phyloP scores from a whole-genome alignment of 768 basidiomycete genomes.

The Russula olivacea region DNA sequence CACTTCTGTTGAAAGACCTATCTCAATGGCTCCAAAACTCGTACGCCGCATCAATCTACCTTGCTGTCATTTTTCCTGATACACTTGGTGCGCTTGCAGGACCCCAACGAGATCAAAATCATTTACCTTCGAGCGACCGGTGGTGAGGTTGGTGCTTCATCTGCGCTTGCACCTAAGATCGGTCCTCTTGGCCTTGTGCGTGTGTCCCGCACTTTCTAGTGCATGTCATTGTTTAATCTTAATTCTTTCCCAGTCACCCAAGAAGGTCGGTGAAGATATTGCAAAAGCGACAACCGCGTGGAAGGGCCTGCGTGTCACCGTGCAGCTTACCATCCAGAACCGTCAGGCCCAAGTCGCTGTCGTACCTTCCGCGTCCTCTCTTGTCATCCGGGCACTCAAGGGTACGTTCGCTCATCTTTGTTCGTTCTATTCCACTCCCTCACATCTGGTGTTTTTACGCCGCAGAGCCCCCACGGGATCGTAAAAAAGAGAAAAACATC shows the following conservation, averaged over 20 bases:
- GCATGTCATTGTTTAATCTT: conserved; percentile 11
- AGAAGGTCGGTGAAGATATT: conserved; percentile 99
- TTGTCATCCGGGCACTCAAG: conserved; percentile 97
- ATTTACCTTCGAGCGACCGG: conserved; percentile 98
- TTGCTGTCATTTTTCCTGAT: background rate
- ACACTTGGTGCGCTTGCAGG: conserved; percentile 41
- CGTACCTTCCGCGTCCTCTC: conserved; percentile 93
- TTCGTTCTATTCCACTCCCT: background rate
- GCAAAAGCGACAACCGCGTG: conserved; percentile 97
- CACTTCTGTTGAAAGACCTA: conserved; percentile 29
- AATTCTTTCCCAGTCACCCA: conserved; percentile 71
- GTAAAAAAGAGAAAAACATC: conserved; percentile 99
- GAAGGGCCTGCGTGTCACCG: conserved; percentile 99
- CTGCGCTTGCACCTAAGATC: conserved; percentile 98
- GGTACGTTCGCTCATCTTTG: conserved; percentile 45
- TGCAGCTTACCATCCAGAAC: conserved; percentile 99
- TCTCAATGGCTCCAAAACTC: conserved; percentile 71
- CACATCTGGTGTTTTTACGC: background rate
- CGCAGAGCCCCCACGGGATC: conserved; percentile 94
- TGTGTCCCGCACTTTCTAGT: conserved; percentile 29
- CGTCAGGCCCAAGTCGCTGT: conserved; percentile 97
- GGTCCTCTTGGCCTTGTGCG: conserved; percentile 98
- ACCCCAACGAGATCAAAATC: conserved; percentile 97
- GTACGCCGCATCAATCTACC: conserved; percentile 36
- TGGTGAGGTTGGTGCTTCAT: conserved; percentile 99